Conservation (phyloP, 2,329 filamentous ascomycete species). For the Chaetomiaceae sp. region DNA sequence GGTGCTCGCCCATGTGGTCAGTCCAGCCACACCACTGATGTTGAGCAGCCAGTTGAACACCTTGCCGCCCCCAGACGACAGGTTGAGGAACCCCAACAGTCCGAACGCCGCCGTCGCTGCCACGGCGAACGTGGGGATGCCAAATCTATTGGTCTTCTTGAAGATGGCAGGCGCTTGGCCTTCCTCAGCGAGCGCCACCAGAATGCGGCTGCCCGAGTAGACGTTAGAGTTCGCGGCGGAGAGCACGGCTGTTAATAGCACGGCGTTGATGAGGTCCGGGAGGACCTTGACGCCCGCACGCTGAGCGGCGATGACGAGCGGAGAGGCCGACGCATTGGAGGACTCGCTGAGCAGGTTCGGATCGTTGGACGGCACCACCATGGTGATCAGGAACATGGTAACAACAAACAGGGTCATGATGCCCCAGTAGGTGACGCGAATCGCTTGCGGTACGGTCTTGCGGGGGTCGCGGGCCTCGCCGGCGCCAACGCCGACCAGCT, state of each 20-base stretch:
- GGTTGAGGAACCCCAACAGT: conserved; percentile 63
- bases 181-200: conserved; percentile 62
- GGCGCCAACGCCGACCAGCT: conserved; percentile 73
- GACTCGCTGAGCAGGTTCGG: conserved; percentile 46
- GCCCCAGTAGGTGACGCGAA: conserved; percentile 70
- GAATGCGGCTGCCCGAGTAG: conserved; percentile 65
- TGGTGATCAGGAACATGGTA: conserved; percentile 65
- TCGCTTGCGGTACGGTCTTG: conserved; percentile 67
- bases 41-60: conserved; percentile 73
- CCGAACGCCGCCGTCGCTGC: conserved; percentile 53
- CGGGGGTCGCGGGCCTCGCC: conserved; percentile 70
- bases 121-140: conserved; percentile 62
- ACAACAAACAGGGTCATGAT: conserved; percentile 65
- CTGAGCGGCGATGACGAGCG: conserved; percentile 57
- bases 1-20: conserved; percentile 68
- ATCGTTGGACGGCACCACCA: conserved; percentile 63
- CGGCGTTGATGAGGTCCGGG: conserved; percentile 69
- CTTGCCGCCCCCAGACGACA: conserved; percentile 51
- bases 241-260: conserved; percentile 72
- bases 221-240: conserved; percentile 75
- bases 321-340: conserved; percentile 60
- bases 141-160: conserved; percentile 54
- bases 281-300: conserved; percentile 61
- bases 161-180: conserved; percentile 59
- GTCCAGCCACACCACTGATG: conserved; percentile 63